phyloP scores from a whole-genome alignment of 257 asterid species.

The Solanum neorickii region DNA sequence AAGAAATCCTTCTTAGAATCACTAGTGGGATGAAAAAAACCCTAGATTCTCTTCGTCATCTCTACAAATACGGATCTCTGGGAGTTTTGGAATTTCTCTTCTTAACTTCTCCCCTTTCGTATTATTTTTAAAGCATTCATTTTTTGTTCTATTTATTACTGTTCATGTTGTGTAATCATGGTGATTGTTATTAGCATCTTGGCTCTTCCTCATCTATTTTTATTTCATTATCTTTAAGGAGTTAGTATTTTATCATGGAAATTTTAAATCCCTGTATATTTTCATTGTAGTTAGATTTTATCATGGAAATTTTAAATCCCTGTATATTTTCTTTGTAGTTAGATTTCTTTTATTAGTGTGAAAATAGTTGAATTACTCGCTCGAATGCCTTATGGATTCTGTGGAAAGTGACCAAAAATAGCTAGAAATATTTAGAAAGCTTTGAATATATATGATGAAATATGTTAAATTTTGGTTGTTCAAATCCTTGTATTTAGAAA shows the following conservation, averaged over 20 bases:
- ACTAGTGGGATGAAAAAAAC: not conserved
- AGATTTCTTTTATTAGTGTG: not conserved
- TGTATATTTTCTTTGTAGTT: too few relatives aligned
- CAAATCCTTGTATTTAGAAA: not conserved
- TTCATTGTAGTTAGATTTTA: not conserved
- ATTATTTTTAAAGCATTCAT: too few relatives aligned
- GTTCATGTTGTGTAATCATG: too few relatives aligned
- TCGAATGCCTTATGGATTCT: too few relatives aligned
- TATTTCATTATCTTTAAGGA: not conserved
- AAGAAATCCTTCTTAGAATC: not conserved
- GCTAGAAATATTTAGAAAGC: not conserved
- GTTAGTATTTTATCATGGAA: not conserved
- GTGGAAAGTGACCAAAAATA: not conserved
- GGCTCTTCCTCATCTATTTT: not conserved
- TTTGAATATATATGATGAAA: too few relatives aligned
- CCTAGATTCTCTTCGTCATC: not conserved
- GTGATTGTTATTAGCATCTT: not conserved
- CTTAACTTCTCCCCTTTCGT: not conserved
- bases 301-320: not conserved
- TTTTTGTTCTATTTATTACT: too few relatives aligned
- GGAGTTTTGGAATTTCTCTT: not conserved
- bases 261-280: not conserved
- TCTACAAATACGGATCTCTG: not conserved
- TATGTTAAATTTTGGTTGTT: too few relatives aligned
- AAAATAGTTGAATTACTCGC: not conserved